Conservation (phyloP, 1,284 basidiomycete genomes). For the Neonothopanus nambi region DNA sequence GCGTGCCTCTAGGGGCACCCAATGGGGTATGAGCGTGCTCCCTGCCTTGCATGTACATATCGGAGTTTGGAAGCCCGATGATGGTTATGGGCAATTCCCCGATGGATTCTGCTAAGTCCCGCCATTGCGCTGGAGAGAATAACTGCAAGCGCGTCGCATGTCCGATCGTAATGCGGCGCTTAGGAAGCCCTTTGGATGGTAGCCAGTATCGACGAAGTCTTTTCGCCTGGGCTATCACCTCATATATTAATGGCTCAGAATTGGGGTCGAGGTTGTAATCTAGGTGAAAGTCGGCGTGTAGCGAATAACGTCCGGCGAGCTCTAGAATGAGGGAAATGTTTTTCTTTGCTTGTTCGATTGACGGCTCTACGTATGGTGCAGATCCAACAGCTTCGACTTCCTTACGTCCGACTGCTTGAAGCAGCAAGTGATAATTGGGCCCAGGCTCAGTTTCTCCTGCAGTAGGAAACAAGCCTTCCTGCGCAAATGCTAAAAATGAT, state of each 20-base stretch:
- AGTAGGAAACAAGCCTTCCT: slow-evolving; percentile 54
- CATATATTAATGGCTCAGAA: slow-evolving; percentile 54
- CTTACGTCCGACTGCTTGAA: slow-evolving; percentile 34
- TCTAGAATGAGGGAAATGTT: slow-evolving; percentile 58
- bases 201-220: slow-evolving; percentile 17
- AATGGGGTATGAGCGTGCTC: slow-evolving; percentile 30
- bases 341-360: slow-evolving; percentile 42
- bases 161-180: slow-evolving; percentile 49
- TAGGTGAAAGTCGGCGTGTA: slow-evolving; percentile 64
- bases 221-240: slow-evolving; percentile 44
- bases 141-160: slow-evolving; percentile 61
- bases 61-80: slow-evolving; percentile 60
- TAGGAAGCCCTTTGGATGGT: slow-evolving; percentile 18
- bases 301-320: slow-evolving; percentile 37
- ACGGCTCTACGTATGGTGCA: slow-evolving; percentile 63
- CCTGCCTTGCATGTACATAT: slow-evolving; percentile 67
- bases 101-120: slow-evolving; percentile 34
- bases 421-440: slow-evolving; percentile 45
- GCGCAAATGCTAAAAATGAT: slow-evolving; percentile 52
- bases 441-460: slow-evolving; percentile 35
- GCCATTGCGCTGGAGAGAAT: slow-evolving; percentile 48
- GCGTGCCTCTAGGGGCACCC: slow-evolving; percentile 49
- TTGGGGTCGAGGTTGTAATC: slow-evolving; percentile 60
- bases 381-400: slow-evolving; percentile 57
- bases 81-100: slow-evolving; percentile 48